Evolutionary conservation across 2,329 filamentous ascomycete genomes (phyloP).

Genomic region (Emergomyces africanus): DNA sequence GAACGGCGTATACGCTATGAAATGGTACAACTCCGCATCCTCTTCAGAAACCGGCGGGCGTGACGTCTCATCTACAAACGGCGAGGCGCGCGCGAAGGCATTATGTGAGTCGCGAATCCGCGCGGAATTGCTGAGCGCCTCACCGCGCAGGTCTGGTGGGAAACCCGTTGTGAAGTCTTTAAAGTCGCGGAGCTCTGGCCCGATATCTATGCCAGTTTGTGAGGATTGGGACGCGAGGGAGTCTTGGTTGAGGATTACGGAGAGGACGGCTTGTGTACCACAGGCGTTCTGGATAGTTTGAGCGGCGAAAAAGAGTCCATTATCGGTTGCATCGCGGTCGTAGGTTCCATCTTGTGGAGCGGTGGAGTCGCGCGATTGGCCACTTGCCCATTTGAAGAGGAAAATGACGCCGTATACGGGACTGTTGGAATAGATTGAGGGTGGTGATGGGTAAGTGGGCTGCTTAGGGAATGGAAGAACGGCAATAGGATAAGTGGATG

Average conservation of each 20-base stretch:
- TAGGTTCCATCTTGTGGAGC: conserved; percentile 70
- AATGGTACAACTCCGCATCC: conserved; percentile 83
- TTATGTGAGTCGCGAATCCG: conserved; percentile 73
- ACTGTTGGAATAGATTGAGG: conserved; percentile 29
- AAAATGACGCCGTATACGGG: conserved; percentile 95
- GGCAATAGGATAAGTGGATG: neutral
- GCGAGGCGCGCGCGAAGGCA: conserved; percentile 74
- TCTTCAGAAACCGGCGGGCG: conserved; percentile 54
- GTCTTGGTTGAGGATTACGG: conserved; percentile 75
- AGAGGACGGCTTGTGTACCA: conserved; percentile 88
- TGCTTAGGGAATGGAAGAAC: neutral
- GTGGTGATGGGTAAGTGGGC: conserved; percentile 2
- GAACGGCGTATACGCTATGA: conserved; percentile 84
- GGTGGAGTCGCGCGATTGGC: conserved; percentile 51
- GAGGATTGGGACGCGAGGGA: conserved; percentile 17
- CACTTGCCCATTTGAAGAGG: conserved; percentile 70
- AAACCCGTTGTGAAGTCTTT: conserved; percentile 80
- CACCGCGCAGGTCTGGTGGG: conserved; percentile 60
- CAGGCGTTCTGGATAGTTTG: conserved; percentile 99
- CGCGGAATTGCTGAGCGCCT: conserved; percentile 58
- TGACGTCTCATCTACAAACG: conserved; percentile 85
- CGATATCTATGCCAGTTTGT: conserved; percentile 49
- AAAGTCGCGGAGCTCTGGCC: conserved; percentile 58
- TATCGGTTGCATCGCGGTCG: conserved; percentile 60
- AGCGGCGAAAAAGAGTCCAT: conserved; percentile 74